phyloP scores from a whole-genome alignment of 352 stramenopile genomes.

The Phytophthora vignae region DNA sequence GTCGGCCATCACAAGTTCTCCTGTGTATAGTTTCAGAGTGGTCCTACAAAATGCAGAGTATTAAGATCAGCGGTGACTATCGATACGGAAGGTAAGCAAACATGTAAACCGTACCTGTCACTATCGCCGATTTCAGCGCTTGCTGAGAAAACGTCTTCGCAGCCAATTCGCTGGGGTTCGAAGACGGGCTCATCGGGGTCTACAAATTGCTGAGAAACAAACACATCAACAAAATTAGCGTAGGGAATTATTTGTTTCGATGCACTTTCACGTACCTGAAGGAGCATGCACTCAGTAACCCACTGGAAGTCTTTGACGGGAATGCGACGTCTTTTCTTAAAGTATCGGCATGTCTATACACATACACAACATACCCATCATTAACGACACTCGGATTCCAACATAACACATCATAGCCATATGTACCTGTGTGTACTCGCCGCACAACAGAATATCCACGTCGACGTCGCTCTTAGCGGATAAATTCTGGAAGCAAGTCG shows the following conservation, averaged over 20 bases:
- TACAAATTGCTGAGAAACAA: conserved; percentile 50
- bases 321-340: conserved; percentile 45
- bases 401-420: not conserved
- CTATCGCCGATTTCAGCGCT: conserved; percentile 64
- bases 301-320: conserved; percentile 76
- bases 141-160: conserved; percentile 50
- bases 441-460: conserved; percentile 74
- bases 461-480: conserved; percentile 36
- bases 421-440: conserved; percentile 75
- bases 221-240: not conserved
- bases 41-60: conserved; percentile 32
- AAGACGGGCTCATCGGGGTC: conserved; percentile 51
- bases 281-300: conserved; percentile 85
- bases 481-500: conserved; percentile 49
- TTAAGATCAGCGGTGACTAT: not conserved
- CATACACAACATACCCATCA: not conserved
- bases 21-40: conserved; percentile 67
- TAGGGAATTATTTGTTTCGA: not conserved
- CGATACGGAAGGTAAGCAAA: no score
- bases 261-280: conserved; percentile 55
- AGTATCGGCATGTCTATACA: conserved; percentile 62
- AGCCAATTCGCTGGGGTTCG: conserved; percentile 44
- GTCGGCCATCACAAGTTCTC: conserved; percentile 82
- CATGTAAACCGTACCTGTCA: conserved; percentile 48
- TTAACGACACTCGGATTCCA: not conserved